phyloP scores from a whole-genome alignment of 441 rosid genomes.

The Pelargonium fulgidum region DNA sequence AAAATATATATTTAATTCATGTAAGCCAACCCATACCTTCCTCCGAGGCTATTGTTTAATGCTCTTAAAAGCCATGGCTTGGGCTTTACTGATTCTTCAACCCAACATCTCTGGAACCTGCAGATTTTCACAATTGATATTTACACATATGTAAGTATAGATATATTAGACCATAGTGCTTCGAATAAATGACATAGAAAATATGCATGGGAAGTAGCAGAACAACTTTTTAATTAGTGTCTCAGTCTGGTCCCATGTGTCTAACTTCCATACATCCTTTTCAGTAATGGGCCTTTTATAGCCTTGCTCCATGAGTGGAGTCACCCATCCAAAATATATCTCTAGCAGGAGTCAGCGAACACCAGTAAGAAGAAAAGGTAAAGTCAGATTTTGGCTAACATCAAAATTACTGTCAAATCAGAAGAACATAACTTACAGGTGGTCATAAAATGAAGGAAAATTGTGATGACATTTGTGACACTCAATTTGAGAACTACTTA shows the following conservation, averaged over 20 bases:
- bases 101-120: conserved; percentile 90
- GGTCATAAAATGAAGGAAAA: background rate
- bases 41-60: conserved; percentile 75
- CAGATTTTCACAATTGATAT: conserved; percentile 20
- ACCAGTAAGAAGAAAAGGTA: conserved; percentile 4
- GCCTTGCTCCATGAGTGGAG: conserved; percentile 85
- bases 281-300: conserved; percentile 86
- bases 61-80: conserved; percentile 96
- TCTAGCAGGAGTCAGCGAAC: conserved; percentile 31
- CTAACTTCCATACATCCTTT: conserved; percentile 93
- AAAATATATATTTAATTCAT: background rate
- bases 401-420: conserved; percentile 6
- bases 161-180: background rate
- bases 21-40: conserved; percentile 45
- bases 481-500: conserved; percentile 35
- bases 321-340: conserved; percentile 75
- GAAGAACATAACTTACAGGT: conserved; percentile 9
- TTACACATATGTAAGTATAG: conserved; percentile 2
- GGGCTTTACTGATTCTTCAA: conserved; percentile 58
- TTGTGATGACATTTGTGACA: background rate
- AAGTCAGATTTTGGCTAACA: background rate
- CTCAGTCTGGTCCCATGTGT: conserved; percentile 85
- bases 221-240: conserved; percentile 59
- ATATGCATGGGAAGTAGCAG: conserved; percentile 6
- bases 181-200: background rate